Conservation (phyloP, 2,329 filamentous ascomycete genomes). For the Ustulina deusta region DNA sequence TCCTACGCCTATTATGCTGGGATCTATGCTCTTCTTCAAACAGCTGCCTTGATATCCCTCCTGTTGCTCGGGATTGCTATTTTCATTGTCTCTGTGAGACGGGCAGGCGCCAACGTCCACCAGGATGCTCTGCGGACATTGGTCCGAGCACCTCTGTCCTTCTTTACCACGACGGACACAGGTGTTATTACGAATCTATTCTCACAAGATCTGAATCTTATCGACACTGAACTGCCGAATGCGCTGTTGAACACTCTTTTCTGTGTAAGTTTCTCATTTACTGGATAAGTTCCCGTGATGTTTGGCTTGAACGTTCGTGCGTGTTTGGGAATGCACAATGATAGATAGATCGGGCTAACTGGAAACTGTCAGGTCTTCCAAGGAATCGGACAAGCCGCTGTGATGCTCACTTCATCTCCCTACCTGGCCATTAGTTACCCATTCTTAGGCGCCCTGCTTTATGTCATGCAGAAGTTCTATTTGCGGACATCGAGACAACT, state of each 20-base stretch:
- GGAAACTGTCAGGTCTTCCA: not conserved
- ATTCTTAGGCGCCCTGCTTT: conserved; percentile 55
- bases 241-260: conserved; percentile 49
- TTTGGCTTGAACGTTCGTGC: not conserved
- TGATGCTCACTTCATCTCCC: conserved; percentile 54
- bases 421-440: conserved; percentile 60
- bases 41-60: conserved; percentile 3
- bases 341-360: not conserved
- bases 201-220: conserved; percentile 59
- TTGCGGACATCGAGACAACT: conserved; percentile 65
- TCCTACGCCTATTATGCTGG: conserved; percentile 45
- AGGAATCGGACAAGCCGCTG: conserved; percentile 53
- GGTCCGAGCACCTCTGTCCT: conserved; percentile 55
- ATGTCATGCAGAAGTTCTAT: conserved; percentile 61
- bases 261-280: not conserved
- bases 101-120: conserved; percentile 34
- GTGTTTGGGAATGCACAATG: not conserved
- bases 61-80: conserved; percentile 11
- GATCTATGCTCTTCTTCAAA: conserved; percentile 44
- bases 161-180: conserved; percentile 55
- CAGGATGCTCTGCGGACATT: conserved; percentile 48
- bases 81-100: conserved; percentile 8
- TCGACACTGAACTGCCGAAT: conserved; percentile 56
- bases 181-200: conserved; percentile 60
- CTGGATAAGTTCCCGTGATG: not conserved